These are phyloP conservation scores for Penicillium chermesinum DNA, from an alignment of 495 filamentous ascomycete species.

Conservation along the genomic window DNA sequence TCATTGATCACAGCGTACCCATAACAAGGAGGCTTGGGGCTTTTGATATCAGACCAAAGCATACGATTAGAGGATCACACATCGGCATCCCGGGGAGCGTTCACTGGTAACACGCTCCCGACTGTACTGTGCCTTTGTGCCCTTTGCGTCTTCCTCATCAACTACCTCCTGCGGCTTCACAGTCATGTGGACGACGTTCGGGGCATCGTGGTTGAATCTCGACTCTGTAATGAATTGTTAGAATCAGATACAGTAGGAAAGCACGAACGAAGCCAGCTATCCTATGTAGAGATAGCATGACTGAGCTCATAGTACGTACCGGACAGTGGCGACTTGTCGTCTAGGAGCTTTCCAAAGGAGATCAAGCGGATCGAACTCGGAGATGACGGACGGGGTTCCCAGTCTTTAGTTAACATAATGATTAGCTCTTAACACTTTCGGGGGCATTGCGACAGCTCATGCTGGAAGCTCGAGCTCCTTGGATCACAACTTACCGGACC, in stretches of 20 bases:
- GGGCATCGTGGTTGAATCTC: conserved; percentile 63
- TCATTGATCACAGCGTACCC: background rate
- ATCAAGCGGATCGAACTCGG: conserved; percentile 84
- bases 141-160: conserved; percentile 84
- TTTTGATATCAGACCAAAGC: background rate
- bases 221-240: conserved; percentile 48
- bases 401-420: conserved; percentile 49
- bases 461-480: background rate
- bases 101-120: conserved; percentile 59
- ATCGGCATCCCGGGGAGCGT: conserved; percentile 65
- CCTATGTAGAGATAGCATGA: background rate
- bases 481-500: conserved; percentile 50
- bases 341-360: conserved; percentile 79
- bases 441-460: background rate
- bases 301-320: conserved; percentile 40
- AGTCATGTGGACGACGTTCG: conserved; percentile 91
- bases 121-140: conserved; percentile 56
- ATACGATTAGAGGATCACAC: conserved; percentile 67
- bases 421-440: background rate
- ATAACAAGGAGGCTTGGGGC: background rate
- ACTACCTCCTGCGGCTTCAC: conserved; percentile 82
- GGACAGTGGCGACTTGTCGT: conserved; percentile 75
- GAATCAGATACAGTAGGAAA: background rate
- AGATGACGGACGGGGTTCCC: conserved; percentile 77
- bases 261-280: background rate